Evolutionary conservation across 768 basidiomycete genomes (phyloP), one percentile per base, ranked within the genome.

Genomic region (Mycena crocata): DNA sequence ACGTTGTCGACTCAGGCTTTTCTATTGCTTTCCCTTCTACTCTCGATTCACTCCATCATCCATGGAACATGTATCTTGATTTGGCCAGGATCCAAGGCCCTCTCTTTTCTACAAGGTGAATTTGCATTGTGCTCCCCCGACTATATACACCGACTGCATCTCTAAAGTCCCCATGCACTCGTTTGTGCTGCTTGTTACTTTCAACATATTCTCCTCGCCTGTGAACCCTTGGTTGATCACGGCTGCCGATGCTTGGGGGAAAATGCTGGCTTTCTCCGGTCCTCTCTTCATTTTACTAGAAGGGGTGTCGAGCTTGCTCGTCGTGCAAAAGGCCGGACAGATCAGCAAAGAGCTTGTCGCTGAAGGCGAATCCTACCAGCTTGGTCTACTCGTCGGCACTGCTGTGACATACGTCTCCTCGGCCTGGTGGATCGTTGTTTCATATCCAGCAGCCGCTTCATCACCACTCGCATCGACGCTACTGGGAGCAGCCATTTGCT

Each of bases 381-480:
- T 95, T 73, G 88, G 82, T 6, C 81, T 94, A 50, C 85, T 95
- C 35, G 89, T 95, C 70, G 87, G 86, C 34, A 87, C 93, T 3
- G 93, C 94, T 12, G 87, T 87, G 46, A 88, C 92, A 13, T 95
- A 94, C 78, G 94, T 95, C 24, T 82, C 83, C 39, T 91, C 93
- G 12, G 92, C 92, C 1, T 94, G 91, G 89, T 94, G 93, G 93
- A 93, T 95, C 71, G 91, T 93, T 44, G 81, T 84, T 91, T 87
- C 92, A 4, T 96, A 95, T 78, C 91, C 95, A 28, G 85, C 90
- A 3, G 92, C 92, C 8, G 92, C 94, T 7, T 86, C 90, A 12
- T 93, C 94, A 1, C 93, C 96, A 12, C 83, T 97, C 34, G 93
- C 95, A 13, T 93, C 96, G 1, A 96, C 96, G 2, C 82, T 98